phyloP scores from a whole-genome alignment of 2,329 filamentous ascomycete genomes.

The Arthrobotrys pseudoclavata region DNA sequence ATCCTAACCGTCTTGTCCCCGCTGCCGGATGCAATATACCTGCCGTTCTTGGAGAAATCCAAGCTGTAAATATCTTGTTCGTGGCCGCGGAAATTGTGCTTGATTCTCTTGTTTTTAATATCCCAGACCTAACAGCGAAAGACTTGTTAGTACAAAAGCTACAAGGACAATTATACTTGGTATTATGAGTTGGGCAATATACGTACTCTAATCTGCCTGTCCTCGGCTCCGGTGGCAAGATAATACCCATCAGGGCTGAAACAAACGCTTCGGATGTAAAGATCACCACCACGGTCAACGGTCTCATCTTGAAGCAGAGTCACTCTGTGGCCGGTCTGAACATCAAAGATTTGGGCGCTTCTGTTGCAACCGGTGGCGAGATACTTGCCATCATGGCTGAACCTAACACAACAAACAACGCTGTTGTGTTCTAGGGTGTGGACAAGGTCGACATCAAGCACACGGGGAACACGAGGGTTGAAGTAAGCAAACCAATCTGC shows the following conservation, averaged over 20 bases:
- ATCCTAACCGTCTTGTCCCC: conserved; percentile 54
- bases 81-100: conserved; percentile 93
- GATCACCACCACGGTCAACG: conserved; percentile 87
- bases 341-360: conserved; percentile 99
- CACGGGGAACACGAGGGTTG: conserved; percentile 89
- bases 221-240: conserved; percentile 94
- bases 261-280: conserved; percentile 98
- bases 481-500: conserved; percentile 97
- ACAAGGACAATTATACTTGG: neutral
- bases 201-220: conserved; percentile 93
- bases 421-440: conserved; percentile 95
- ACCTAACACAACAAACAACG: conserved; percentile 97
- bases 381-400: conserved; percentile 94
- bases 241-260: conserved; percentile 97
- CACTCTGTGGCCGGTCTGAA: conserved; percentile 85
- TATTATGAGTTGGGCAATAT: conserved; percentile 35
- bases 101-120: conserved; percentile 84
- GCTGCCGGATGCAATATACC: conserved; percentile 53
- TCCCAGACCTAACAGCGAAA: conserved; percentile 84
- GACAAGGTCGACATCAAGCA: conserved; percentile 91
- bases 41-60: conserved; percentile 55
- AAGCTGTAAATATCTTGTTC: conserved; percentile 86
- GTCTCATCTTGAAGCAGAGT: conserved; percentile 90
- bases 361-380: conserved; percentile 97
- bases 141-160: conserved; percentile 11